Evolutionary conservation across 192 early-diverging fungal species (phyloP).

Genomic region (Podila minutissima): DNA sequence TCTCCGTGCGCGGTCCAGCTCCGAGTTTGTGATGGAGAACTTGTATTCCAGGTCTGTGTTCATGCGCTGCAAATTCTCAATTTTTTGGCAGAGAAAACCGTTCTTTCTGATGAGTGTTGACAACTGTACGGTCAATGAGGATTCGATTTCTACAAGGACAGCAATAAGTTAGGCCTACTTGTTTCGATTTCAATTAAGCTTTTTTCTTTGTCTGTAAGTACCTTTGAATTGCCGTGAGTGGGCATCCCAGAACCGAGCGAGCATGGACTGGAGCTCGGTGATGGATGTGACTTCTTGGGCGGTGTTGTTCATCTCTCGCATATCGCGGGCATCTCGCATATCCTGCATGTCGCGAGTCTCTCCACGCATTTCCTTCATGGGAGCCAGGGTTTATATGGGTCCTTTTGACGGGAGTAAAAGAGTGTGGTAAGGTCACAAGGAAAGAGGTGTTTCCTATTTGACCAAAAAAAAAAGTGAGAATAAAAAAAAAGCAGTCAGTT

Average conservation of each 20-base stretch:
- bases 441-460: no score
- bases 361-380: conserved; percentile 4
- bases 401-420: no score
- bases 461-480: no score
- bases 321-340: conserved; percentile 25
- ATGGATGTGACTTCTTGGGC: conserved; percentile 49
- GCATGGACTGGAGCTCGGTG: conserved; percentile 43
- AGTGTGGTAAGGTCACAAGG: no score
- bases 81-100: conserved; percentile 51
- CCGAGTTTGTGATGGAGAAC: conserved; percentile 49
- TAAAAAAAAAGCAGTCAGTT: no score
- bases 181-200: not conserved
- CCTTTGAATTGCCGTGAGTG: conserved; percentile 49
- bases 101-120: conserved; percentile 50
- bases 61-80: conserved; percentile 45
- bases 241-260: conserved; percentile 49
- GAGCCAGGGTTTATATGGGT: conserved; percentile 1
- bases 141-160: conserved; percentile 31
- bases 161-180: not conserved
- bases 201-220: not conserved
- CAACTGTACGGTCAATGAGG: conserved; percentile 42
- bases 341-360: conserved; percentile 16
- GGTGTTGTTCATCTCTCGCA: conserved; percentile 45
- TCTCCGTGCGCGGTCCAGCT: conserved; percentile 42
- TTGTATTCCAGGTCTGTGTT: conserved; percentile 52